phyloP scores from a whole-genome alignment of 345 rosid species.

The Pugionium cornutum region DNA sequence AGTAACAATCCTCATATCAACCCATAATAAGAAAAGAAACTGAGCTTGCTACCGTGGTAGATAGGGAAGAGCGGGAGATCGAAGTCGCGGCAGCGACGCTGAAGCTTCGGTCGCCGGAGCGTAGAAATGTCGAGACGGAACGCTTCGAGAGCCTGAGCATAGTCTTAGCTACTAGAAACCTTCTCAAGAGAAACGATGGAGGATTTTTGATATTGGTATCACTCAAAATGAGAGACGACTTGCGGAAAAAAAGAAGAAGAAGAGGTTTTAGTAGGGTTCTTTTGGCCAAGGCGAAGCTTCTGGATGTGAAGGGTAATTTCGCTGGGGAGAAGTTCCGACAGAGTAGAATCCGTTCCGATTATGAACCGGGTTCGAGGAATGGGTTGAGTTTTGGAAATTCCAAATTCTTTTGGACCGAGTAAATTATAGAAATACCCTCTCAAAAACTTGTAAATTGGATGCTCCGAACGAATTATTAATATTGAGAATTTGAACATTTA shows the following conservation, averaged over 20 bases:
- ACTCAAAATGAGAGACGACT: neutral
- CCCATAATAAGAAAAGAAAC: neutral
- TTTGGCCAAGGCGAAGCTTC: constrained; percentile 55
- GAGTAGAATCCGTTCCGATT: neutral
- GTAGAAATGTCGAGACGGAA: constrained; percentile 58
- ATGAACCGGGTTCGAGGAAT: constrained; percentile 43
- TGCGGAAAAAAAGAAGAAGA: neutral
- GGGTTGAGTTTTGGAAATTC: neutral
- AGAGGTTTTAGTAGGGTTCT: constrained; percentile 61
- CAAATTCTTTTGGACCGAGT: neutral
- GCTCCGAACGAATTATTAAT: neutral
- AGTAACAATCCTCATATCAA: no score
- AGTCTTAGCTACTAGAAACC: constrained; percentile 14
- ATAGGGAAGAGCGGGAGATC: constrained; percentile 42
- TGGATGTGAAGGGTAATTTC: constrained; percentile 40
- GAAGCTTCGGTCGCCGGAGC: constrained; percentile 46
- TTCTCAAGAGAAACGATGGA: neutral
- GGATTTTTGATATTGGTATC: no score
- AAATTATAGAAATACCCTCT: no score
- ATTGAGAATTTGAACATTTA: no score
- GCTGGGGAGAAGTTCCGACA: neutral
- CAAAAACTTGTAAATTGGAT: neutral
- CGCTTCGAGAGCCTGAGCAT: constrained; percentile 78
- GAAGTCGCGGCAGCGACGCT: constrained; percentile 45
- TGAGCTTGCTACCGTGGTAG: constrained; percentile 44